A percentile compares a stretch with the other conserved stretches of the same genome.
phyloP scores from a whole-genome alignment of 2,329 filamentous ascomycete species.

The Colletotrichum chrysophilum region DNA sequence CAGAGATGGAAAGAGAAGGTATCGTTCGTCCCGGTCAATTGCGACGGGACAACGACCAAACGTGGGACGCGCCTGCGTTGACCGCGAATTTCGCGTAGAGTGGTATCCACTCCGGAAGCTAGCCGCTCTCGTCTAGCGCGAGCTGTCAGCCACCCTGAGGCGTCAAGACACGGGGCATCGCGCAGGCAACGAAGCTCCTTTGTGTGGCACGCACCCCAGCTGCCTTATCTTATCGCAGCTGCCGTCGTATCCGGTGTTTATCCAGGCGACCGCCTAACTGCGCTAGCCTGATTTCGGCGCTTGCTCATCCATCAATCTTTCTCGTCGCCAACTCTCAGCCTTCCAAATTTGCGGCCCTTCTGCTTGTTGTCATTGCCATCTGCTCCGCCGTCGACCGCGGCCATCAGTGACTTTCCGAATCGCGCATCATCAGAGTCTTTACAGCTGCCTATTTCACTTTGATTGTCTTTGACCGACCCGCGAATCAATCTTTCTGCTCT shows the following conservation, averaged over 20 bases:
- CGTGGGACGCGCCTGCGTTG: slow-evolving; percentile 20
- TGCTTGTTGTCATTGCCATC: not conserved
- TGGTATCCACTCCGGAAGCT: not conserved
- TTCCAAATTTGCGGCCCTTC: slow-evolving; percentile 2
- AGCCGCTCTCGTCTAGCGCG: not conserved
- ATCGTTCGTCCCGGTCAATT: not conserved
- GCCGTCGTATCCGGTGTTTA: not conserved
- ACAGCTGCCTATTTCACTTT: not conserved
- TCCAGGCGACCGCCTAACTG: slow-evolving; percentile 12
- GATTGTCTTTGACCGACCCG: not conserved
- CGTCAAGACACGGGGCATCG: not conserved
- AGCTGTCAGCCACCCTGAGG: not conserved
- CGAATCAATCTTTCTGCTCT: not conserved
- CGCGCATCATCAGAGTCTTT: not conserved
- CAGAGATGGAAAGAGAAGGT: slow-evolving; percentile 15
- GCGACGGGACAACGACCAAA: slow-evolving; percentile 20
- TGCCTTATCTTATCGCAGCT: not conserved
- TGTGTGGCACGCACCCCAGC: not conserved
- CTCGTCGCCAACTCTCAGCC: slow-evolving; percentile 14
- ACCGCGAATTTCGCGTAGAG: slow-evolving; percentile 26
- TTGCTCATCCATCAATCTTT: slow-evolving; percentile 17
- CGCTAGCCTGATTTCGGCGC: slow-evolving; percentile 16
- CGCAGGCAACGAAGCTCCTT: not conserved
- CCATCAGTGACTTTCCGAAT: not conserved
- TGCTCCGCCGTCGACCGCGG: not conserved